phyloP scores from a whole-genome alignment of 495 filamentous ascomycete genomes.

The Tuber brumale region DNA sequence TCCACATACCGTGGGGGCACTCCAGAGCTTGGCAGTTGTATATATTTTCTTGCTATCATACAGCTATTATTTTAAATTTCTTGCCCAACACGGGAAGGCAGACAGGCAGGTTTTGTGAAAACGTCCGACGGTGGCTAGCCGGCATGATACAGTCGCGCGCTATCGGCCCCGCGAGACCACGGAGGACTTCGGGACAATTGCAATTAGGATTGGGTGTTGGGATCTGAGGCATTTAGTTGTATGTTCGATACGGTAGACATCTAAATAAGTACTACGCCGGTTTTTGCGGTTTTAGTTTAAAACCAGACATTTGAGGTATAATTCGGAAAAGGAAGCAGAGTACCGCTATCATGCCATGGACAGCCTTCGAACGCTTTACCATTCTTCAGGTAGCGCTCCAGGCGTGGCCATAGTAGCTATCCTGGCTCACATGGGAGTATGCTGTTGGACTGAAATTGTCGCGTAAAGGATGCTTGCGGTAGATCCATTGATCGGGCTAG shows the following conservation, averaged over 20 bases:
- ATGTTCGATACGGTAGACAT: background rate
- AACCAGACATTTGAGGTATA: background rate
- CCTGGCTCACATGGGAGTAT: background rate
- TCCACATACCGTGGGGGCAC: background rate
- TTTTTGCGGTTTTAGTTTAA: background rate
- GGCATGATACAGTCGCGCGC: background rate
- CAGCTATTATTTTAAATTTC: background rate
- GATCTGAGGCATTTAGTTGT: background rate
- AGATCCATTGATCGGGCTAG: background rate
- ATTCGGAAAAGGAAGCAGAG: background rate
- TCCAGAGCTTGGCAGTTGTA: background rate
- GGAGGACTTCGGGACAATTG: background rate
- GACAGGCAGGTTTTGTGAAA: background rate
- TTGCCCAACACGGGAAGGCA: background rate
- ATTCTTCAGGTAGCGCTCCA: background rate
- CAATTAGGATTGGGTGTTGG: background rate
- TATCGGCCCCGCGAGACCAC: background rate
- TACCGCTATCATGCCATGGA: background rate
- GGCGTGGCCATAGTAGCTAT: background rate
- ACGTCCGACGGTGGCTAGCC: background rate
- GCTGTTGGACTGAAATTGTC: background rate
- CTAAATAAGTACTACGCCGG: background rate
- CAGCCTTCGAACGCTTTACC: background rate
- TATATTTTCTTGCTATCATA: background rate
- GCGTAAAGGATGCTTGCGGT: background rate